Evolutionary conservation across 176 grass and related monocot genomes (phyloP), one percentile per base, ranked within the genome.

Genomic region (Calamus simplicifolius): DNA sequence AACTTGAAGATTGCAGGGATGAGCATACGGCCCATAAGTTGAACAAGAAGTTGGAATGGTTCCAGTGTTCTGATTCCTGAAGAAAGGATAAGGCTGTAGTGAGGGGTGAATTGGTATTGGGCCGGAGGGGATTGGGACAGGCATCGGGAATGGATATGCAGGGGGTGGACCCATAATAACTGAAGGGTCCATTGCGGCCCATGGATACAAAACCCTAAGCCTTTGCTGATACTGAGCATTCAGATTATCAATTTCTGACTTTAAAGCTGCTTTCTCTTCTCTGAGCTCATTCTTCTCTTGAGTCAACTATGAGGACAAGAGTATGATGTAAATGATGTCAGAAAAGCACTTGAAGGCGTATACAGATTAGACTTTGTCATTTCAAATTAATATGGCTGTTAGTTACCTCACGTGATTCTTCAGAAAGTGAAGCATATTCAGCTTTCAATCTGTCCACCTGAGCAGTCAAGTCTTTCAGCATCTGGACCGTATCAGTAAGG

Each of bases 321-420:
- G 54, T 54, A 50, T 43, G 31, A 43, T 13, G 2, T 13, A 43
- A 43, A 43, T 43, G 2, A 43, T 13, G 35, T 43, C 35, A 43
- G 10, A 35, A 35, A 6, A 3, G 13, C 35, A 43, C 13, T 43
- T 43, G 6, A 43, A 10, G 10, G 8, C 35, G 0, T 43, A 10
- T 43, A 13, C 10, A 43, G 35, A 7, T 62, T 49, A 59, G 21
- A 69, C 58, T 4, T 5, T 10, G 12, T 69, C 76, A 69, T 16
- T 16, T 10, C 27, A 57, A 49, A 69, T 76, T 16, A 7, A 69
- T 18, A 57, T 57, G 27, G 25, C 4, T 18, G 27, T 89, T 38
- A 95, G 27, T 89, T 38, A 95, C 90, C 90, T 95, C 86, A 35
- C 25, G 57, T 26, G 86, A 88, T 75, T 95, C 90, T 81, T 82